These are phyloP conservation scores for Trypanosoma boissoni DNA, from an alignment of 208 protist species.

Conservation along the genomic window DNA sequence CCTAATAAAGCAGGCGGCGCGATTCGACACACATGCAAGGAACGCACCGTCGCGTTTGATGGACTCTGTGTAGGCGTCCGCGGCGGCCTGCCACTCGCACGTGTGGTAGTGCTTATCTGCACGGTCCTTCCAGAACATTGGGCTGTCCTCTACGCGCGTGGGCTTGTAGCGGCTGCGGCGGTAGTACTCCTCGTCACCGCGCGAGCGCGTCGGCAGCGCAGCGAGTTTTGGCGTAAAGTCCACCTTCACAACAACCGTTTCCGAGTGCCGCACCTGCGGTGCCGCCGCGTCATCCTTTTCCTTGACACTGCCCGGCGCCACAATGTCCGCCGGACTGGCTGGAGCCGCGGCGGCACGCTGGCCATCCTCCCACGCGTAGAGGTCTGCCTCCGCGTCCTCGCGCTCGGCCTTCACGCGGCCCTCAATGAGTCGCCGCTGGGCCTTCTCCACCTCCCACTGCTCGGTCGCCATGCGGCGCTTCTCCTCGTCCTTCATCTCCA, in stretches of 20 bases:
- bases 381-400: conserved; percentile 53
- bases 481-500: conserved; percentile 69
- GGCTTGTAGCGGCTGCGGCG: conserved; percentile 91
- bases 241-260: conserved; percentile 78
- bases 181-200: conserved; percentile 91
- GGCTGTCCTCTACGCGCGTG: conserved; percentile 86
- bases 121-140: conserved; percentile 91
- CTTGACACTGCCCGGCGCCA: neutral
- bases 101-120: conserved; percentile 79
- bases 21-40: conserved; percentile 87
- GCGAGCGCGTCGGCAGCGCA: conserved; percentile 77
- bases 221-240: conserved; percentile 85
- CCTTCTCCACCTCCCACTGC: conserved; percentile 90
- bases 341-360: conserved; percentile 2
- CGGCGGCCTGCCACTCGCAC: conserved; percentile 71
- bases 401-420: conserved; percentile 60
- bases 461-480: conserved; percentile 81
- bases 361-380: conserved; percentile 73
- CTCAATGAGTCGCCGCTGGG: conserved; percentile 79
- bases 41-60: conserved; percentile 93
- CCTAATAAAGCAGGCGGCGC: conserved; percentile 81
- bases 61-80: conserved; percentile 86
- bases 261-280: conserved; percentile 53
- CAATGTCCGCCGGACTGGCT: conserved; percentile 15
- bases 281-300: conserved; percentile 4